These are phyloP conservation scores for Parietichytrium sp. DNA, from an alignment of 108 stramenopile species.

Conservation along the genomic window DNA sequence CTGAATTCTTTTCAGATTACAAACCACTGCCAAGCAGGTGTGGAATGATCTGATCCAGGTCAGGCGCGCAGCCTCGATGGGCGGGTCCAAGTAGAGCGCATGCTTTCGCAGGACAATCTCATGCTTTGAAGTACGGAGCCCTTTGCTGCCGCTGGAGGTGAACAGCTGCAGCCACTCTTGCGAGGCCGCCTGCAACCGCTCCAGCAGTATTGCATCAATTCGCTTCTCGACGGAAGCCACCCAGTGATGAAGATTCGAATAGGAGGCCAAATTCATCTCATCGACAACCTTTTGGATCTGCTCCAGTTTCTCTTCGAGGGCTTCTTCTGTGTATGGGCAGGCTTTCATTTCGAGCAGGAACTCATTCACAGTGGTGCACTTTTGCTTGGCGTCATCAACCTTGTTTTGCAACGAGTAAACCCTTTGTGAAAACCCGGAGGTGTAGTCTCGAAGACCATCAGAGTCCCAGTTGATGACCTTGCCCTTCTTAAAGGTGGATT, in stretches of 20 bases:
- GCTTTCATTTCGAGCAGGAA: conserved; percentile 39
- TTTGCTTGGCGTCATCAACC: conserved; percentile 81
- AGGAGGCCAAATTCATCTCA: conserved; percentile 53
- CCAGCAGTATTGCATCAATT: not conserved
- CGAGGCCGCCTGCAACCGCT: not conserved
- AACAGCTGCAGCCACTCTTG: conserved; percentile 8
- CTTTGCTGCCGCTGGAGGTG: not conserved
- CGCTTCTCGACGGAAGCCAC: conserved; percentile 40
- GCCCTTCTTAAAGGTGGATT: conserved; percentile 75
- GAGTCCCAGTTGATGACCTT: conserved; percentile 76
- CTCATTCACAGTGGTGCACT: conserved; percentile 46
- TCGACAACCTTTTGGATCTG: conserved; percentile 54
- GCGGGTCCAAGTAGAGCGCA: conserved; percentile 25
- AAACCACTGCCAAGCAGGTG: not conserved
- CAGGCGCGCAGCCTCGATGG: conserved; percentile 8
- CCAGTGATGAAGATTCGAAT: conserved; percentile 52
- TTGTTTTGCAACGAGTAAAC: conserved; percentile 81
- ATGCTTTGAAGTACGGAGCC: not conserved
- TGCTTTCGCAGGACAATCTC: conserved; percentile 29
- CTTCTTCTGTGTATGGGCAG: conserved; percentile 44
- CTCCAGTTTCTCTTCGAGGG: not conserved
- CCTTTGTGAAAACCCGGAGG: conserved; percentile 74
- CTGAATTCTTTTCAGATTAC: not conserved
- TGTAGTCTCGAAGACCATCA: conserved; percentile 75
- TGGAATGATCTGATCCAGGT: not conserved